Percentiles rank a stretch among this genome's conserved stretches.
Conservation (phyloP, 2,329 filamentous ascomycete genomes). For the Xylaria sp. region DNA sequence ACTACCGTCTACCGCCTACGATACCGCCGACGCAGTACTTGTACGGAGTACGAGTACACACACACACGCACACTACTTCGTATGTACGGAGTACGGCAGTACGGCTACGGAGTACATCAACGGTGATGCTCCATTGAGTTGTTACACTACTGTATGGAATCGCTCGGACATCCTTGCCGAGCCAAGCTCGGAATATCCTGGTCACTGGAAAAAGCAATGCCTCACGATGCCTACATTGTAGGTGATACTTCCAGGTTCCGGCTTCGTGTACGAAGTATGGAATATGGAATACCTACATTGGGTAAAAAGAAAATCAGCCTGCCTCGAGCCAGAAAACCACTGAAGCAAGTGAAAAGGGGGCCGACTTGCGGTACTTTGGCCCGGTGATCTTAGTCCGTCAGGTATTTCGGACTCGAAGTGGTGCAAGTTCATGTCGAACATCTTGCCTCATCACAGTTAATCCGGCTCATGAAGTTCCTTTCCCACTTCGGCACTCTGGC, state of each 20-base stretch:
- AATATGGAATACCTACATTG: neutral
- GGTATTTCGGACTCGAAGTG: too few relatives aligned
- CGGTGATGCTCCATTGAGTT: constrained; percentile 3
- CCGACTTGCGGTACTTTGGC: neutral
- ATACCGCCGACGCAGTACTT: neutral
- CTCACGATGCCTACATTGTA: neutral
- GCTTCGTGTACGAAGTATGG: neutral
- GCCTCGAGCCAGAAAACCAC: constrained; percentile 9
- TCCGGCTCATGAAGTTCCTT: neutral
- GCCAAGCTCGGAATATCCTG: constrained; percentile 14
- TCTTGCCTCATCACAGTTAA: neutral
- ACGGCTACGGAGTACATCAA: neutral
- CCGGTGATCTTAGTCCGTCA: too few relatives aligned
- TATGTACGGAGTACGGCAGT: neutral
- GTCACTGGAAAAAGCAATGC: constrained; percentile 8
- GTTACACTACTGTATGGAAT: constrained; percentile 15
- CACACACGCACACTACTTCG: neutral
- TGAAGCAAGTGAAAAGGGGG: neutral
- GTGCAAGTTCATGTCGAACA: too few relatives aligned
- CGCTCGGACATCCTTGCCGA: constrained; percentile 26
- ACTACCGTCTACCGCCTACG: neutral
- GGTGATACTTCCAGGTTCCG: too few relatives aligned
- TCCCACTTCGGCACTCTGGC: neutral
- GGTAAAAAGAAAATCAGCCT: constrained; percentile 26
- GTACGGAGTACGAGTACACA: neutral